These are phyloP conservation scores for Clarireedia homoeocarpa DNA, from an alignment of 2,329 filamentous ascomycete species.

Conservation along the genomic window DNA sequence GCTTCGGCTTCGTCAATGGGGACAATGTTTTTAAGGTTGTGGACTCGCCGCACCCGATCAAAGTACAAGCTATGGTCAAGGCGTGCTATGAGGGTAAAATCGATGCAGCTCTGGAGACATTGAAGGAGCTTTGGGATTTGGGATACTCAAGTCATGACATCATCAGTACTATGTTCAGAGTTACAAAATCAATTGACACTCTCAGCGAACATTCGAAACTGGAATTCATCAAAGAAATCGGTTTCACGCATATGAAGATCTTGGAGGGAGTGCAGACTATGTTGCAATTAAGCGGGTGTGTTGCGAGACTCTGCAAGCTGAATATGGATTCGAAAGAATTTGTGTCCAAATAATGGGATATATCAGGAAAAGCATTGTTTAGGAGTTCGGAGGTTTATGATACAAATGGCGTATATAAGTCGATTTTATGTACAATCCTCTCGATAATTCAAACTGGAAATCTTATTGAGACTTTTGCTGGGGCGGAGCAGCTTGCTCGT, in stretches of 20 bases:
- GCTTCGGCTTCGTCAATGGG: conserved; percentile 93
- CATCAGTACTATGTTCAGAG: conserved; percentile 97
- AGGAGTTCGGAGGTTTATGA: conserved; percentile 20
- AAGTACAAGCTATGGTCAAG: conserved; percentile 98
- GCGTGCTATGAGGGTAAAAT: conserved; percentile 90
- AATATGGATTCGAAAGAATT: conserved; percentile 94
- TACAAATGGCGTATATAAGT: conserved; percentile 4
- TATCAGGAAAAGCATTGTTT: conserved; percentile 10
- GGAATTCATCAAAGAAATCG: conserved; percentile 97
- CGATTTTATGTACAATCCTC: conserved; percentile 7
- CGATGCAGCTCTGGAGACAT: conserved; percentile 73
- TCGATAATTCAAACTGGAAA: background rate
- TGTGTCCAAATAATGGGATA: conserved; percentile 29
- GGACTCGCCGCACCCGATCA: conserved; percentile 93
- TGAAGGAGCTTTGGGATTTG: conserved; percentile 88
- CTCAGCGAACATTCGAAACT: conserved; percentile 92
- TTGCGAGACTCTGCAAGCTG: conserved; percentile 84
- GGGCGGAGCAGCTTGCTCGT: conserved; percentile 11
- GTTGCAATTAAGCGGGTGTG: conserved; percentile 85
- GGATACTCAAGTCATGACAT: conserved; percentile 99
- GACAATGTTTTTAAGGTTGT: conserved; percentile 98
- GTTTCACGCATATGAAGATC: conserved; percentile 98
- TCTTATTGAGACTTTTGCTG: conserved; percentile 14
- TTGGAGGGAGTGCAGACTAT: conserved; percentile 95
- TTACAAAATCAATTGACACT: conserved; percentile 90